phyloP scores from a whole-genome alignment of 257 asterid genomes.

The Solanum dulcamara region DNA sequence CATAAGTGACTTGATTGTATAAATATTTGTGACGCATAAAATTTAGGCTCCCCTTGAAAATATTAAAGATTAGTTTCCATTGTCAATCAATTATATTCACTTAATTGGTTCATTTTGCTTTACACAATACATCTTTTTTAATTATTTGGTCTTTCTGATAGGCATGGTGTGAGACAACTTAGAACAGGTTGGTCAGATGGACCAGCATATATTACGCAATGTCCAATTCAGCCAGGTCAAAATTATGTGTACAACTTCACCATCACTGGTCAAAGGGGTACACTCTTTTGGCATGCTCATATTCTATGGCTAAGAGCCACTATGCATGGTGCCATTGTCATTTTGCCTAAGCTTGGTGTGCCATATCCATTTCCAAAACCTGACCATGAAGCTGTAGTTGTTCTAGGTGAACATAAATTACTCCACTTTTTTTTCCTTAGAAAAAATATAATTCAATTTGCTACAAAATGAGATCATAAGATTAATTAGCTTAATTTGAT shows the following conservation, averaged over 20 bases:
- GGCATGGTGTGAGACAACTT: constrained; percentile 69
- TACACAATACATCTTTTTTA: neutral
- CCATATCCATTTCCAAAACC: constrained; percentile 69
- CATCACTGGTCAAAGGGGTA: constrained; percentile 56
- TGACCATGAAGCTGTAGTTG: constrained; percentile 35
- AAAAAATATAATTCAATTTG: neutral
- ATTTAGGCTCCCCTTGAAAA: neutral
- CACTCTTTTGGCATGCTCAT: constrained; percentile 68
- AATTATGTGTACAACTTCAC: constrained; percentile 52
- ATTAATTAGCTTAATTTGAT: neutral
- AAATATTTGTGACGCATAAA: neutral
- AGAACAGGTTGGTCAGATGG: constrained; percentile 75
- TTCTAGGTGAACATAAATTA: constrained; percentile 26
- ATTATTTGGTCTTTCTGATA: neutral
- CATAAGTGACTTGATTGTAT: neutral
- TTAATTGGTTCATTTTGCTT: neutral
- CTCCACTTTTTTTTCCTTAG: neutral
- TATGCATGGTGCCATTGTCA: constrained; percentile 54
- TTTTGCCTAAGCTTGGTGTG: constrained; percentile 49
- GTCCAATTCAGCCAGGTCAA: constrained; percentile 63
- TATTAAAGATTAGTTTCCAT: neutral
- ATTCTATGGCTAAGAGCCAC: constrained; percentile 63
- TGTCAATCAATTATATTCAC: neutral
- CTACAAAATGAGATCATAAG: neutral
- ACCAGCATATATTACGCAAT: constrained; percentile 64